Conservation (phyloP, 2,329 filamentous ascomycete species). For the Rhynchosporium agropyri region DNA sequence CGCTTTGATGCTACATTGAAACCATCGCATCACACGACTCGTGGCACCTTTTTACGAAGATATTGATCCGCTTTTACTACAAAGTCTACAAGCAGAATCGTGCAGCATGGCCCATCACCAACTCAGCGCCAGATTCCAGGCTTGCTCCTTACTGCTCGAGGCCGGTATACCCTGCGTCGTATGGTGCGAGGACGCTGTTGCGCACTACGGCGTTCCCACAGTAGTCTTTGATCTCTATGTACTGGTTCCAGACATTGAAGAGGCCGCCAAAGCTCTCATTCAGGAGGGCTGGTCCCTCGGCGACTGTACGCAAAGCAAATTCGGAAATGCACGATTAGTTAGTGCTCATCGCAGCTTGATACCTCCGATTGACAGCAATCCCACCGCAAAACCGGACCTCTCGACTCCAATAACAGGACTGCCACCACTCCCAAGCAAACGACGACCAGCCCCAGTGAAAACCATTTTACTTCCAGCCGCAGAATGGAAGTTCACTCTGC, state of each 20-base stretch:
- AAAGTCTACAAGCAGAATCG: no score
- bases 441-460: not conserved
- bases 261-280: conserved; percentile 27
- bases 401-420: not conserved
- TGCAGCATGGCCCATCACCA: no score
- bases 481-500: conserved; percentile 26
- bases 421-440: not conserved
- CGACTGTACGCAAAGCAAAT: not conserved
- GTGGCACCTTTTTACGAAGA: no score
- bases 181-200: conserved; percentile 33
- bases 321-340: not conserved
- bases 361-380: not conserved
- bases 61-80: no score
- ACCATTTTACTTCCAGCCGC: conserved; percentile 2
- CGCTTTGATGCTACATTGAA: no score
- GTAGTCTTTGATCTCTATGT: conserved; percentile 35
- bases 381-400: not conserved
- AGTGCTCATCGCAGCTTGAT: not conserved
- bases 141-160: conserved; percentile 5
- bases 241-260: conserved; percentile 32
- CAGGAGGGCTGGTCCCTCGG: not conserved
- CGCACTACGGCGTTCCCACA: conserved; percentile 35
- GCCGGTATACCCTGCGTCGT: conserved; percentile 25
- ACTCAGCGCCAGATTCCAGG: not conserved
- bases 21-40: no score